phyloP scores from a whole-genome alignment of 208 protist genomes.

The Crithidia expoeki region DNA sequence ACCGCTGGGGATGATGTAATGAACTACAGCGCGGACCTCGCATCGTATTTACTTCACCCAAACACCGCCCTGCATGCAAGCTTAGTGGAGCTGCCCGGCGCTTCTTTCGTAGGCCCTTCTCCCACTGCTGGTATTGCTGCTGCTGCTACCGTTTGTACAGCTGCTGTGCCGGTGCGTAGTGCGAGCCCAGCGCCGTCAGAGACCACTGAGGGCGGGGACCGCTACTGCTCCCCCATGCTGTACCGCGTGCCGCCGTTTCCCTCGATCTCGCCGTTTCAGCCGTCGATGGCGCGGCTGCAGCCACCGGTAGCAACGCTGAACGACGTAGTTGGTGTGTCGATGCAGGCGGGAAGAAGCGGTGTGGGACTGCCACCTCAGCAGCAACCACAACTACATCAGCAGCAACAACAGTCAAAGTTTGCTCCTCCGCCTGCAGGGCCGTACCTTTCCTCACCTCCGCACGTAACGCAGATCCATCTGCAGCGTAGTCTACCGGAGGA shows the following conservation, averaged over 20 bases:
- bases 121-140: neutral
- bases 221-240: conserved; percentile 23
- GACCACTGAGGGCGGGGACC: neutral
- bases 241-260: conserved; percentile 3
- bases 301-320: neutral
- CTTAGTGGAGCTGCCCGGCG: neutral
- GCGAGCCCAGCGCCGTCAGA: neutral
- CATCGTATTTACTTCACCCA: neutral
- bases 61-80: neutral
- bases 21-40: neutral
- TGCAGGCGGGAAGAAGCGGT: too few species aligned
- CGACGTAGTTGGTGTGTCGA: too few species aligned
- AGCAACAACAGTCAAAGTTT: neutral
- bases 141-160: neutral
- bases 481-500: conserved; percentile 7
- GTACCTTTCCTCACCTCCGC: neutral
- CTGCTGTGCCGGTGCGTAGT: neutral
- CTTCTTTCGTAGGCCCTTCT: neutral
- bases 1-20: neutral
- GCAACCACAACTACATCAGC: neutral
- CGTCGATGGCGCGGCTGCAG: neutral
- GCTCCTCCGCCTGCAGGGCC: neutral
- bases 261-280: neutral
- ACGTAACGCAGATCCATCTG: neutral
- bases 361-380: too few species aligned